These are phyloP conservation scores for Suillus discolor DNA, from an alignment of 768 basidiomycete species.

Conservation along the genomic window DNA sequence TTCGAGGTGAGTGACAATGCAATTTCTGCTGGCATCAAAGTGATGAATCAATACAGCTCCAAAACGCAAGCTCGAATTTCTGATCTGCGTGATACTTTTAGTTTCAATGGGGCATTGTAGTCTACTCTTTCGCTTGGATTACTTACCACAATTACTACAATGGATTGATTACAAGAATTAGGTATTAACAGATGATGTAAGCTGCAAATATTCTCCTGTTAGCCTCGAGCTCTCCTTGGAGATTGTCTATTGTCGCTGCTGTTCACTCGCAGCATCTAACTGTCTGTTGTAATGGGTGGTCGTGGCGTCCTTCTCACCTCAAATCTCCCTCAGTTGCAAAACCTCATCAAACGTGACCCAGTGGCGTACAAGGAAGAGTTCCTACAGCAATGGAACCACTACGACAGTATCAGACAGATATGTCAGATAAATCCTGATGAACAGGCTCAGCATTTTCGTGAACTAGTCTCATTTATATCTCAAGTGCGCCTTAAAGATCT, in stretches of 20 bases:
- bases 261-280: background rate
- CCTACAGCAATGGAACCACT: slow-evolving; percentile 95
- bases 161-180: background rate
- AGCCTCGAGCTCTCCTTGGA: background rate
- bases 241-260: background rate
- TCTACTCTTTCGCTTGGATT: background rate
- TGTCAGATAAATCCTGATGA: slow-evolving; percentile 83
- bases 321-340: slow-evolving; percentile 94
- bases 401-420: slow-evolving; percentile 83
- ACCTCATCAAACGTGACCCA: slow-evolving; percentile 95
- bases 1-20: slow-evolving; percentile 3
- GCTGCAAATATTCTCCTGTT: background rate
- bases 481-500: slow-evolving; percentile 50
- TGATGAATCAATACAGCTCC: background rate
- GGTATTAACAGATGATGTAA: slow-evolving; percentile 2
- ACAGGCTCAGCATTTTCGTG: slow-evolving; percentile 81
- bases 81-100: background rate
- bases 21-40: background rate
- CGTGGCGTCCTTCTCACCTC: slow-evolving; percentile 81
- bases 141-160: background rate
- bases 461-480: slow-evolving; percentile 89
- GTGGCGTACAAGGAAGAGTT: slow-evolving; percentile 93
- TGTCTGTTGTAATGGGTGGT: slow-evolving; percentile 24
- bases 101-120: background rate
- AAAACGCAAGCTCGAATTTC: background rate